phyloP scores from a whole-genome alignment of 768 basidiomycete genomes.

The Pleurotus citrinopileatus region DNA sequence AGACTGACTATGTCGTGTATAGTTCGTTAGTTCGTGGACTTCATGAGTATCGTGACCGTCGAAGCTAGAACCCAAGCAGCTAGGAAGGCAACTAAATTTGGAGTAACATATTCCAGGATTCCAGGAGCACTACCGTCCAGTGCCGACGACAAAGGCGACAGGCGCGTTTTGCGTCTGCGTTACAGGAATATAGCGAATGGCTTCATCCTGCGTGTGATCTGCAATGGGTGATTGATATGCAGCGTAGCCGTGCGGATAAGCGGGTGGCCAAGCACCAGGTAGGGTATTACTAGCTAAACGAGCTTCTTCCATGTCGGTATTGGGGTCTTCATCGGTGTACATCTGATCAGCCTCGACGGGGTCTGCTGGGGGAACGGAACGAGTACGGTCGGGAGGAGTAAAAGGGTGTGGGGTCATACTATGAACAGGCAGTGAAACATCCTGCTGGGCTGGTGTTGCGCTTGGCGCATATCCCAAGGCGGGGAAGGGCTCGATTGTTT shows the following conservation, averaged over 20 bases:
- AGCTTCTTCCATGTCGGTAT: conserved; percentile 4
- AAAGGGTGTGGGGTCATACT: background rate
- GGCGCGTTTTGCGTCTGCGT: conserved; percentile 2
- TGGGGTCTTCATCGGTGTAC: background rate
- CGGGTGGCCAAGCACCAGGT: conserved; percentile 1
- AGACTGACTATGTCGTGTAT: too few species aligned
- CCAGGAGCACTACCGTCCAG: background rate
- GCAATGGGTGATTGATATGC: background rate
- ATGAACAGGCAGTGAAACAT: background rate
- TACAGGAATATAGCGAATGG: conserved; percentile 4
- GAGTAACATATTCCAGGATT: background rate
- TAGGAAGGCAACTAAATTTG: too few species aligned
- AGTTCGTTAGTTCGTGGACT: too few species aligned
- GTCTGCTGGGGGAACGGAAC: background rate
- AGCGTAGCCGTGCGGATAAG: conserved; percentile 5
- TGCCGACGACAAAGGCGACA: background rate
- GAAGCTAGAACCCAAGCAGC: too few species aligned
- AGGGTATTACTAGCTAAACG: conserved; percentile 5
- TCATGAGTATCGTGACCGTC: too few species aligned
- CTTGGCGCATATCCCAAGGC: background rate
- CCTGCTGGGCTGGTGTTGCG: background rate
- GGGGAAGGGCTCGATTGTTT: conserved; percentile 4
- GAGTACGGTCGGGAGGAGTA: background rate
- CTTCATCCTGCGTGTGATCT: background rate
- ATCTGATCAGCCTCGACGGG: background rate